Base-by-base conservation (phyloP, 2,329 filamentous ascomycete species). In the Lithohypha guttulata region DNA sequence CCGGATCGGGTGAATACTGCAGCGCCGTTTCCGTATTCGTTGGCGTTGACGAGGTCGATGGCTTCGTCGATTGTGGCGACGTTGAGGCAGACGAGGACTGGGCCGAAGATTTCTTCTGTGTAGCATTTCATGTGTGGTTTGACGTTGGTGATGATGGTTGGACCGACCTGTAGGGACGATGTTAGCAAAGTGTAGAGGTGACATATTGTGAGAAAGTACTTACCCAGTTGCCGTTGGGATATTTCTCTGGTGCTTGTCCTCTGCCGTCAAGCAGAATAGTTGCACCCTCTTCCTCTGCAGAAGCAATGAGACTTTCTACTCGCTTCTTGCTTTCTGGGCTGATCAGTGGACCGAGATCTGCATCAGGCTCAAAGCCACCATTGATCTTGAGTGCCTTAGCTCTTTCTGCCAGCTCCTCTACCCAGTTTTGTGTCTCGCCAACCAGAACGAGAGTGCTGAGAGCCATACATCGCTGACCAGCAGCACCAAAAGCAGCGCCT, bases 391-490 rank as follows among this genome's bases (percentile, higher is more conserved):
- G 62, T 3, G 56, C 60, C 64, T 75, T 78, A 18, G 76, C 74
- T 23, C 71, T 67, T 55, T 77, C 72, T 2, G 72, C 75, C 38
- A 80, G 68, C 50, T 80, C 75, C 6, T 69, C 62, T 13, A 79
- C 61, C 76, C 77, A 81, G 22, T 77, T 69, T 56, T 76, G 73
- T 20, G 75, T 77, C 57, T 77, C 73, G 26, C 76, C 77, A 29
- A 80, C 69, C 58, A 75, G 70, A 36, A 81, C 75, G 6, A 77
- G 60, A 0, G 75, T 77, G 58, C 73, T 78, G 33, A 81, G 60
- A 23, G 77, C 77, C 77, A 81, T 81, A 55, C 77, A 81, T 42
- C 77, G 65, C 61, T 81, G 77, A 6, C 77, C 77, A 27, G 77
- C 77, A 44, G 77, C 77, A 51, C 77, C 77, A 44, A 81, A 81